These are phyloP conservation scores for Bimuria novae-zelandiae DNA, from an alignment of 2,329 filamentous ascomycete genomes.

Conservation along the genomic window DNA sequence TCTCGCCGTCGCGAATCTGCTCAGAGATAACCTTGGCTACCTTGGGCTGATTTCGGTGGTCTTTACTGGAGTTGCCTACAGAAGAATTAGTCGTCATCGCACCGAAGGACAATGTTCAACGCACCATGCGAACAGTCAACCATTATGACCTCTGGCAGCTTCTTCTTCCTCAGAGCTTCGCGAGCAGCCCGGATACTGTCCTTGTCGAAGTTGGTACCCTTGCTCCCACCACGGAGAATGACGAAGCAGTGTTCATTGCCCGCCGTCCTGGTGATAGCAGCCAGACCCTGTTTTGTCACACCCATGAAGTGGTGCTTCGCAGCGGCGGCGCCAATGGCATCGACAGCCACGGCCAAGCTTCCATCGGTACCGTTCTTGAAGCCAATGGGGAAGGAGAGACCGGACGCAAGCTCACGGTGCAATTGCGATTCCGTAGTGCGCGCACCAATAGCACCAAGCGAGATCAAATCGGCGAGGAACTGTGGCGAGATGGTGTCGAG, in stretches of 20 bases:
- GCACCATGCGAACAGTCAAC: constrained; percentile 95
- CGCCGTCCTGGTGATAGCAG: constrained; percentile 88
- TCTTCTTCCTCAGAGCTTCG: constrained; percentile 79
- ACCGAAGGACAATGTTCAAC: constrained; percentile 25
- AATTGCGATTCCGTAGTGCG: constrained; percentile 96
- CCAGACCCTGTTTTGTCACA: constrained; percentile 95
- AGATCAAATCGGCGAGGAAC: constrained; percentile 95
- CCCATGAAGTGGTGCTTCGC: constrained; percentile 97
- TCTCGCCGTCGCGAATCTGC: constrained; percentile 86
- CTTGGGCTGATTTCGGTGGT: constrained; percentile 96
- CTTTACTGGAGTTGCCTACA: constrained; percentile 93
- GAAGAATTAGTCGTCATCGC: constrained; percentile 17
- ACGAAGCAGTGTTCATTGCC: constrained; percentile 98
- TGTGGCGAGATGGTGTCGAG: constrained; percentile 98
- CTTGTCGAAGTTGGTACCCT: constrained; percentile 91
- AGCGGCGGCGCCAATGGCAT: constrained; percentile 83
- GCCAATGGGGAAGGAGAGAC: constrained; percentile 94
- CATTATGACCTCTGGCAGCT: constrained; percentile 89
- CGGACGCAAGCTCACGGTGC: constrained; percentile 92
- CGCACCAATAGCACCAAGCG: constrained; percentile 91
- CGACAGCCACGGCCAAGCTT: constrained; percentile 85
- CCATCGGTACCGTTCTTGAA: constrained; percentile 99
- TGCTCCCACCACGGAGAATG: constrained; percentile 88
- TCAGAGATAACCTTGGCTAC: constrained; percentile 82
- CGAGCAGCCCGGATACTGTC: constrained; percentile 80